These are phyloP conservation scores for Ambrosia trifida DNA, from an alignment of 129 eudicot species.

Conservation along the genomic window DNA sequence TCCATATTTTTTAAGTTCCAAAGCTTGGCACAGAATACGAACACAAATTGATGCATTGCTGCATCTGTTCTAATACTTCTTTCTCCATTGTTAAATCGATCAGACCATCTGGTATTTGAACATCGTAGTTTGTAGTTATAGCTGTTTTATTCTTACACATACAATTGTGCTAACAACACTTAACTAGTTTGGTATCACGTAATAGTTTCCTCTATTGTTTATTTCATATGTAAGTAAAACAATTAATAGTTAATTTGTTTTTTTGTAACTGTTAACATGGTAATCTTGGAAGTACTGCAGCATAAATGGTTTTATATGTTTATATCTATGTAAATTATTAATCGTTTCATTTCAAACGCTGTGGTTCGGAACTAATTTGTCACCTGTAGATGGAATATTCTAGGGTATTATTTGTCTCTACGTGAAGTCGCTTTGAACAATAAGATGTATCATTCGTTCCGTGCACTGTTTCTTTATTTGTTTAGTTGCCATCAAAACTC, in stretches of 20 bases:
- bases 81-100: background rate
- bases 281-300: background rate
- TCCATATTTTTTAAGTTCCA: background rate
- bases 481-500: background rate
- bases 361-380: slow-evolving; percentile 5
- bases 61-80: background rate
- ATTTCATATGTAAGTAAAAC: slow-evolving; percentile 9
- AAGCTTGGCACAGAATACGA: background rate
- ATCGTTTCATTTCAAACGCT: background rate
- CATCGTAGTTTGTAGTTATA: slow-evolving; percentile 8
- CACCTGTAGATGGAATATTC: slow-evolving; percentile 12
- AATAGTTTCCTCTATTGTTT: slow-evolving; percentile 1
- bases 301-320: slow-evolving; percentile 5
- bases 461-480: background rate
- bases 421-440: slow-evolving; percentile 6
- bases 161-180: background rate
- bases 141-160: background rate
- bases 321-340: background rate
- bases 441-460: background rate
- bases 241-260: slow-evolving; percentile 1
- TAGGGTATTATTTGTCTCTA: background rate
- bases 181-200: background rate
- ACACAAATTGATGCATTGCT: background rate
- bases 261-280: background rate
- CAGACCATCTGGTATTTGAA: slow-evolving; percentile 7